A percentile compares a stretch with the other conserved stretches of the same genome.
These are phyloP conservation scores for Mortierella sp. DNA, from an alignment of 371 early-diverging fungal species.

Conservation along the genomic window DNA sequence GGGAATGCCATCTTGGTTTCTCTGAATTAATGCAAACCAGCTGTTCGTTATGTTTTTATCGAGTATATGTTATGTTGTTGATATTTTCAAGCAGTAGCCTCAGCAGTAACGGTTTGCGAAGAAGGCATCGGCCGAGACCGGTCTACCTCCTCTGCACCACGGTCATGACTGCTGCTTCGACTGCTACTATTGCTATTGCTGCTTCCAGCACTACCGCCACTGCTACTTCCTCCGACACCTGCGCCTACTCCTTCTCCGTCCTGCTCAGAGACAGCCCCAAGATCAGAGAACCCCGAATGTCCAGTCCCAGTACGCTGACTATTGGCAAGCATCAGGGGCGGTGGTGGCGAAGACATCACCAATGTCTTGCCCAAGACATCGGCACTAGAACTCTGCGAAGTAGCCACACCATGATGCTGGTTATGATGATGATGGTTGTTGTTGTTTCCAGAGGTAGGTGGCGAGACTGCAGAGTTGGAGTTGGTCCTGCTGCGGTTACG, in stretches of 20 bases:
- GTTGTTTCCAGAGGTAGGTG: conserved; percentile 2
- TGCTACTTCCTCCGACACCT: background rate
- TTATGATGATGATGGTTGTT: conserved; percentile 7
- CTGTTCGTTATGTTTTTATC: too few relatives aligned
- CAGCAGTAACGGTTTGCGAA: conserved; percentile 26
- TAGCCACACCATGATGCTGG: background rate
- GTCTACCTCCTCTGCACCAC: background rate
- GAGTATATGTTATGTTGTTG: background rate
- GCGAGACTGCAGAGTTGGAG: conserved; percentile 37
- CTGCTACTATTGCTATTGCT: conserved; percentile 24
- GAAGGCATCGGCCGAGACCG: conserved; percentile 11
- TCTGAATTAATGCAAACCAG: too few relatives aligned
- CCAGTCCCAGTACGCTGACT: conserved; percentile 19
- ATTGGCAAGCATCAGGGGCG: conserved; percentile 11
- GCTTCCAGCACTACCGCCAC: background rate
- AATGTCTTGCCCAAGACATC: conserved; percentile 53
- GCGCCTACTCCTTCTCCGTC: conserved; percentile 20
- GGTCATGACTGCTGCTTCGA: conserved; percentile 19
- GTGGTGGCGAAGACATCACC: conserved; percentile 37
- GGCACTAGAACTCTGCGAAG: background rate
- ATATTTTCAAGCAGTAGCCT: conserved; percentile 19
- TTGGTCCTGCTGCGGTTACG: conserved; percentile 56
- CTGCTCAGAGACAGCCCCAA: conserved; percentile 42
- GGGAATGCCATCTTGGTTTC: too few relatives aligned
- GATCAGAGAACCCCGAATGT: conserved; percentile 33